These are phyloP conservation scores for Lithospermum erythrorhizon DNA, from an alignment of 257 asterid genomes.

Conservation along the genomic window DNA sequence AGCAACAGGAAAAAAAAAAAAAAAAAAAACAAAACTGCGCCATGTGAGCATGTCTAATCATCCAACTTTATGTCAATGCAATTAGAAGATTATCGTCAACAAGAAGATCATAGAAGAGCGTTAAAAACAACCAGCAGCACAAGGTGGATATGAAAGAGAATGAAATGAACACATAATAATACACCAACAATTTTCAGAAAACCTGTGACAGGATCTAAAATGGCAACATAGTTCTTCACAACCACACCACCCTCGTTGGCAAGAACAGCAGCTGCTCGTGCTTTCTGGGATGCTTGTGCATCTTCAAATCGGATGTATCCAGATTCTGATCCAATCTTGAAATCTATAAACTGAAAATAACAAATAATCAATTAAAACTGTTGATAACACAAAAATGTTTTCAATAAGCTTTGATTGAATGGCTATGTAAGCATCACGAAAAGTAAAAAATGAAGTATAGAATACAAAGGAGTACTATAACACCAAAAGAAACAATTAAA, in stretches of 20 bases:
- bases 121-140: neutral
- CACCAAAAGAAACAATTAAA: too few relatives aligned
- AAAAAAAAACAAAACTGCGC: neutral
- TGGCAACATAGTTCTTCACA: constrained; percentile 72
- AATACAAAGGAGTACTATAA: too few relatives aligned
- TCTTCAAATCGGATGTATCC: constrained; percentile 88
- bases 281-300: constrained; percentile 65
- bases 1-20: neutral
- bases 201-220: constrained; percentile 85
- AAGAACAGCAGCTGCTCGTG: constrained; percentile 88
- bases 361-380: neutral
- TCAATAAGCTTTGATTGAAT: too few relatives aligned
- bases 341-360: constrained; percentile 58
- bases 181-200: constrained; percentile 7
- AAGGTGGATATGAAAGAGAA: neutral
- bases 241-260: constrained; percentile 73
- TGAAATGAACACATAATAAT: neutral
- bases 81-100: neutral
- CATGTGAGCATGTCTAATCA: neutral
- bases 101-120: neutral
- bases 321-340: constrained; percentile 53
- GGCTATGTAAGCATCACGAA: too few relatives aligned
- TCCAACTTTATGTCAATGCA: too few relatives aligned
- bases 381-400: too few relatives aligned
- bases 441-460: too few relatives aligned